phyloP scores from a whole-genome alignment of 106 monocot species.

The Posidonia australis region DNA sequence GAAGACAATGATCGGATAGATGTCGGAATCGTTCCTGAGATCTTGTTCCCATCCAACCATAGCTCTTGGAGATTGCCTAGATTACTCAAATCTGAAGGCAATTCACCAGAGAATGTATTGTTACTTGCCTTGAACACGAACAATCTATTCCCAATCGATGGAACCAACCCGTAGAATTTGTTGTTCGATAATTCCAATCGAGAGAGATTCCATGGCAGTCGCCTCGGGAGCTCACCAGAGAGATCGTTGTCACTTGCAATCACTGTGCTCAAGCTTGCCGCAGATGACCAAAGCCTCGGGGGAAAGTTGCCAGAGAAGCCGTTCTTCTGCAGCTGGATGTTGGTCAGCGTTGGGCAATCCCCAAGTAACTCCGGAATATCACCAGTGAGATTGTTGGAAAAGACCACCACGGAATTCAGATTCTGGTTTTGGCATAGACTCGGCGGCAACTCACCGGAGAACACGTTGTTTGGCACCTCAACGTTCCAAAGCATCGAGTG shows the following conservation, averaged over 20 bases:
- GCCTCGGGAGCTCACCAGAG: constrained; percentile 42
- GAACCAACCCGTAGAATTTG: constrained; percentile 47
- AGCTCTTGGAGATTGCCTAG: constrained; percentile 21
- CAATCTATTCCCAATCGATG: constrained; percentile 18
- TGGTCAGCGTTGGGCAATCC: constrained; percentile 22
- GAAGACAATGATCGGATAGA: constrained; percentile 6
- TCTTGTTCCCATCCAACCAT: constrained; percentile 26
- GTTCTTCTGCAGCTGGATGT: constrained; percentile 45
- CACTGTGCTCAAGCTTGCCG: constrained; percentile 18
- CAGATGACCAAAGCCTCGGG: constrained; percentile 37
- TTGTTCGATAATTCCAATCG: constrained; percentile 47
- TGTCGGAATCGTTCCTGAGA: constrained; percentile 45
- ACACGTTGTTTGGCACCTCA: no score
- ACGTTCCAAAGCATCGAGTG: no score
- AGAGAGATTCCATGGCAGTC: constrained; percentile 34
- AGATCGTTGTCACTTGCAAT: constrained; percentile 34
- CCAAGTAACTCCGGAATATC: constrained; percentile 34
- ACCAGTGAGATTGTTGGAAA: constrained; percentile 45
- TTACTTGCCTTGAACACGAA: constrained; percentile 39
- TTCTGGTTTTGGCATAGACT: no score
- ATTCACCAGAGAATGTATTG: constrained; percentile 35
- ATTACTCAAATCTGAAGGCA: constrained; percentile 18
- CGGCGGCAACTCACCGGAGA: no score
- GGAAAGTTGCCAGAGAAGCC: constrained; percentile 47
- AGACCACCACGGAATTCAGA: constrained; percentile 20